Base-by-base conservation (phyloP, 2,329 filamentous ascomycete genomes). In the Aspergillus alliaceus region DNA sequence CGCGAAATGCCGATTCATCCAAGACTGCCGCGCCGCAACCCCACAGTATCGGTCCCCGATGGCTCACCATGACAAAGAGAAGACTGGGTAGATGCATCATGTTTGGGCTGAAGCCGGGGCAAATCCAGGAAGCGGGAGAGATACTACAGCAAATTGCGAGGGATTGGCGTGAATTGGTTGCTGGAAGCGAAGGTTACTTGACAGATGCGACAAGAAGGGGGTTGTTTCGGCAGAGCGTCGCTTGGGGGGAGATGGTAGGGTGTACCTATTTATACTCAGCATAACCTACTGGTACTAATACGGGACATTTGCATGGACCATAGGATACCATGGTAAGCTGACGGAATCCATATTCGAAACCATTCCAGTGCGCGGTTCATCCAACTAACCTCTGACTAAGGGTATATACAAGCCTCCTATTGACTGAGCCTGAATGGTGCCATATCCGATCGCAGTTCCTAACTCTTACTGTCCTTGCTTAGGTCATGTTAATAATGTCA, bases 401-500 rank as follows among this genome's bases (percentile, higher is more conserved):
- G 70, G 70, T 73, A 71, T 58, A 51, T 34, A 35, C 24, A 46
- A 3, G 22, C 14, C 12, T 46, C 46, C 50, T 39, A n/a, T 31
- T 2, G 15, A 15, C 12, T 24, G 14, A 24, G 24, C 24, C 15
- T 15, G 9, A 22, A 48, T 48, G 18, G 11, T 20, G 6, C 18
- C 25, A 4, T 8, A 15, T 31, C 31, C 9, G 12, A 39, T 47
- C 27, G 44, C n/a, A n/a, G 14, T n/a, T 22, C 24, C 56, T 53
- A 51, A 63, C 24, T 42, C 29, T 14, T 22, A n/a, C 9, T 35
- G 8, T 31, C 15, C 40, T 54, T 42, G 20, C 29, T 32, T 78
- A 86, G 85, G 86, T 49, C 91, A 96, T 73, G 89, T 96, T 49
- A 96, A 96, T 72, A 96, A 96, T 66, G 87, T 93, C 60, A 85